Evolutionary conservation across 345 rosid species (phyloP).

Genomic region (Citrus inodora): DNA sequence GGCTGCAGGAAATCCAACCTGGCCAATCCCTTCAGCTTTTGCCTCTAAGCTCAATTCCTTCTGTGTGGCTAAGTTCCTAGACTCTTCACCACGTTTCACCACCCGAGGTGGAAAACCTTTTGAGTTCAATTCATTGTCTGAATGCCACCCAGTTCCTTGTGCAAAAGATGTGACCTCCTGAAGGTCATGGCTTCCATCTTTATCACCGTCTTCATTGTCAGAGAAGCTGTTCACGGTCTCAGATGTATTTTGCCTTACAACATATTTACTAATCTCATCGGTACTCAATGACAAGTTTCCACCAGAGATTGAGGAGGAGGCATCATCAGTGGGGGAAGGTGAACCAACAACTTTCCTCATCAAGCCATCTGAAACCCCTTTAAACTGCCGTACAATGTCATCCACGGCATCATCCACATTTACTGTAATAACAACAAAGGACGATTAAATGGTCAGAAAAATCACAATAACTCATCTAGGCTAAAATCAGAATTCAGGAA

Average conservation of each 20-base stretch:
- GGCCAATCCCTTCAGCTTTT: slow-evolving; percentile 36
- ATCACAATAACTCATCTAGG: background rate
- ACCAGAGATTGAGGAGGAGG: slow-evolving; percentile 22
- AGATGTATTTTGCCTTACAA: slow-evolving; percentile 38
- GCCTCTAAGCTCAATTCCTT: slow-evolving; percentile 31
- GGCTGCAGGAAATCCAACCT: slow-evolving; percentile 27
- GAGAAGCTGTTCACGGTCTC: slow-evolving; percentile 60
- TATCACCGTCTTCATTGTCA: slow-evolving; percentile 60
- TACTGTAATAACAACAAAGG: slow-evolving; percentile 36
- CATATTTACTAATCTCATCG: slow-evolving; percentile 46
- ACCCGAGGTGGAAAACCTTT: slow-evolving; percentile 46
- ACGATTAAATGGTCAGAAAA: background rate
- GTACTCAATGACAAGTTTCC: slow-evolving; percentile 62
- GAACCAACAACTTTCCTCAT: slow-evolving; percentile 75
- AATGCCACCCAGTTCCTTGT: slow-evolving; percentile 63
- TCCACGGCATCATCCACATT: slow-evolving; percentile 98
- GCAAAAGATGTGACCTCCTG: slow-evolving; percentile 45
- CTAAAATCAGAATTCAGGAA: background rate
- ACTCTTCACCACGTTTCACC: slow-evolving; percentile 41
- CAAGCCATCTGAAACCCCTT: slow-evolving; percentile 90
- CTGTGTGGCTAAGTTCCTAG: slow-evolving; percentile 29
- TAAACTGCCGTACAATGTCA: slow-evolving; percentile 86
- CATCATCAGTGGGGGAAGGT: slow-evolving; percentile 42
- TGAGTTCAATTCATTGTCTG: slow-evolving; percentile 74
- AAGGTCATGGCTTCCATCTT: slow-evolving; percentile 40